Conservation (phyloP, 2,329 filamentous ascomycete genomes). For the Aspergillus fijiensis region DNA sequence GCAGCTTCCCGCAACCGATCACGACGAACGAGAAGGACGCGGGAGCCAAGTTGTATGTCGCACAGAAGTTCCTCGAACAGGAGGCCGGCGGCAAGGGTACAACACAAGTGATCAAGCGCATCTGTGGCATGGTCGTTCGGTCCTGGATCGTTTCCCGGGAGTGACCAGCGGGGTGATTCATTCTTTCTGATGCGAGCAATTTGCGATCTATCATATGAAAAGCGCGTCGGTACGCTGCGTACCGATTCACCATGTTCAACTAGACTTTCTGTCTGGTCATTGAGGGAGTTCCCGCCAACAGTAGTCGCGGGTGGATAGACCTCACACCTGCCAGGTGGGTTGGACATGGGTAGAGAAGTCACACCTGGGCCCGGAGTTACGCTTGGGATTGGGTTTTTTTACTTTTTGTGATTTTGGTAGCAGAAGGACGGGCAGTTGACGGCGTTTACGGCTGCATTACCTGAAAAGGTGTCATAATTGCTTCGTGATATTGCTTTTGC, state of each 20-base stretch:
- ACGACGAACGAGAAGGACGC: slow-evolving; percentile 67
- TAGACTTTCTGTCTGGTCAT: slow-evolving; percentile 17
- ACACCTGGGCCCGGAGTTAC: slow-evolving; percentile 23
- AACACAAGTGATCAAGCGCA: slow-evolving; percentile 69
- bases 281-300: not conserved
- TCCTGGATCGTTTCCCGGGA: slow-evolving; percentile 52
- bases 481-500: not conserved
- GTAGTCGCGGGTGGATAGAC: not conserved
- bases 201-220: slow-evolving; percentile 22
- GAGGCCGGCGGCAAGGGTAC: slow-evolving; percentile 68
- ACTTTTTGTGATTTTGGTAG: not conserved
- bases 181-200: slow-evolving; percentile 19
- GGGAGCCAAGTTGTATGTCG: slow-evolving; percentile 66
- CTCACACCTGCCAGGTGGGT: slow-evolving; percentile 12
- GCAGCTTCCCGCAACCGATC: slow-evolving; percentile 54
- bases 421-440: slow-evolving; percentile 21
- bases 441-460: slow-evolving; percentile 25
- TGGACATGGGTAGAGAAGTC: slow-evolving; percentile 10
- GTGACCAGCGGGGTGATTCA: slow-evolving; percentile 18
- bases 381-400: slow-evolving; percentile 11
- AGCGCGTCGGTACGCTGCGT: slow-evolving; percentile 18
- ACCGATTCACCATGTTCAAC: slow-evolving; percentile 18
- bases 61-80: slow-evolving; percentile 67
- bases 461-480: slow-evolving; percentile 1
- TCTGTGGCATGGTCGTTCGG: slow-evolving; percentile 65